Evolutionary conservation across 257 asterid species (phyloP), one percentile per base, ranked within the genome.

Genomic region (Solanum etuberosum): DNA sequence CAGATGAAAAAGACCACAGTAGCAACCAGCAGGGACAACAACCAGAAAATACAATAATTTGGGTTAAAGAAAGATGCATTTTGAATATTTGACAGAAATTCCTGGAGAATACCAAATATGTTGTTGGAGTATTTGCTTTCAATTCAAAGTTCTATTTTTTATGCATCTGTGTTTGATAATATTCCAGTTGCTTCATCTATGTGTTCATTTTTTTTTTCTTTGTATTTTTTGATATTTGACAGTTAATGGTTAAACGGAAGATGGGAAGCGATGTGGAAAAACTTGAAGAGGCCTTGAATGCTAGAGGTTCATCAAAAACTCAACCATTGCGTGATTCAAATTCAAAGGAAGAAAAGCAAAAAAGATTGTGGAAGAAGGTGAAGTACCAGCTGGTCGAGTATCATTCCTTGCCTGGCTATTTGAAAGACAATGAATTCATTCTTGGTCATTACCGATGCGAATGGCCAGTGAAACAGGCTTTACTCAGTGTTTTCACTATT

Each of bases 321-420:
- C 88, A 89, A 85, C 78, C 65, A 31, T 77, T 68, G 70, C 3
- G 20, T 84, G 83, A 90, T 87, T 87, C 92, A 20, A 27, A 90
- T 43, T 32, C 85, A 23, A 90, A 73, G 81, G 94, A 89, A 37
- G 93, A 94, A 38, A 94, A 94, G 78, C 95, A 94, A 48, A 93
- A 90, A 89, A 94, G 92, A 88, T 88, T 93, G 91, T 97, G 96
- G 99, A 94, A 94, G 93, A 95, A 95, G 90, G 98, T 95, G 92
- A 96, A 91, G 91, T 94, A 93, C 90, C 98, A 96, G 90, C 92
- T 97, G 90, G 99, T 97, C 87, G 99, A 97, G 90, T 97, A 97
- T 91, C 94, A 97, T 87, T 90, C 98, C 2, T 91, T 97, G 94
- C 99, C 99, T 77, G 94, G 89, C n/a, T 97, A 92, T 92, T 95